Evolutionary conservation across 768 basidiomycete genomes (phyloP).

Genomic region (Hebeloma cylindrosporum): DNA sequence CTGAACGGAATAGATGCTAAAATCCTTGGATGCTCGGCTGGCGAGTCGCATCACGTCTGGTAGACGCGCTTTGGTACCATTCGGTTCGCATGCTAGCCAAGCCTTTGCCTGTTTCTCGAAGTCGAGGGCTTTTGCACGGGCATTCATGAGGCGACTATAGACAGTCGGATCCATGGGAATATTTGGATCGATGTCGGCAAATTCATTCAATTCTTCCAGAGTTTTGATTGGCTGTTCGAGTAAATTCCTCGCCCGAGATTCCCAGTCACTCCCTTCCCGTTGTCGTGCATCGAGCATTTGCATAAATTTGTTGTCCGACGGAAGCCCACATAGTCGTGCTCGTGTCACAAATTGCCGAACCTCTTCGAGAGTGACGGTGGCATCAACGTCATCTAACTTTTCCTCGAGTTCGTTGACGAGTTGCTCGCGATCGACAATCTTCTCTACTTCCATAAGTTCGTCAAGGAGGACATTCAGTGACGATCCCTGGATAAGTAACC

Average conservation of each 20-base stretch:
- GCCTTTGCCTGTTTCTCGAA: conserved; percentile 75
- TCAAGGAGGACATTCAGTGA: conserved; percentile 84
- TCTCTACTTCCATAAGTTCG: conserved; percentile 75
- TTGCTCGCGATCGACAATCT: conserved; percentile 77
- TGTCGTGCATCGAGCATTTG: conserved; percentile 63
- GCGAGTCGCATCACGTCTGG: conserved; percentile 71
- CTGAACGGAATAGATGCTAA: conserved; percentile 61
- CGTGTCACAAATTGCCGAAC: conserved; percentile 71
- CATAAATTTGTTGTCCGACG: conserved; percentile 64
- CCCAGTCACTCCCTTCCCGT: conserved; percentile 75
- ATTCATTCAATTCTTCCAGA: conserved; percentile 73
- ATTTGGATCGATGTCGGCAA: conserved; percentile 60
- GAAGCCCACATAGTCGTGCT: conserved; percentile 66
- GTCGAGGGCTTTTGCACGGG: conserved; percentile 71
- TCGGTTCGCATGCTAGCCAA: conserved; percentile 63
- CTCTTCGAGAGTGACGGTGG: conserved; percentile 67
- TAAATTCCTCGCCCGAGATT: conserved; percentile 61
- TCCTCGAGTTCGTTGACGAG: conserved; percentile 75
- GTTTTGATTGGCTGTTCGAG: conserved; percentile 72
- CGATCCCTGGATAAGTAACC: conserved; percentile 64
- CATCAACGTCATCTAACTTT: conserved; percentile 63
- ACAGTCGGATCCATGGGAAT: conserved; percentile 72
- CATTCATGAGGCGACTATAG: conserved; percentile 61
- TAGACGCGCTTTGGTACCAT: conserved; percentile 58
- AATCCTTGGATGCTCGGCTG: conserved; percentile 74